Percentiles rank a stretch among this genome's conserved stretches.
Conservation (phyloP, 768 basidiomycete genomes). For the Mycena epipterygia region DNA sequence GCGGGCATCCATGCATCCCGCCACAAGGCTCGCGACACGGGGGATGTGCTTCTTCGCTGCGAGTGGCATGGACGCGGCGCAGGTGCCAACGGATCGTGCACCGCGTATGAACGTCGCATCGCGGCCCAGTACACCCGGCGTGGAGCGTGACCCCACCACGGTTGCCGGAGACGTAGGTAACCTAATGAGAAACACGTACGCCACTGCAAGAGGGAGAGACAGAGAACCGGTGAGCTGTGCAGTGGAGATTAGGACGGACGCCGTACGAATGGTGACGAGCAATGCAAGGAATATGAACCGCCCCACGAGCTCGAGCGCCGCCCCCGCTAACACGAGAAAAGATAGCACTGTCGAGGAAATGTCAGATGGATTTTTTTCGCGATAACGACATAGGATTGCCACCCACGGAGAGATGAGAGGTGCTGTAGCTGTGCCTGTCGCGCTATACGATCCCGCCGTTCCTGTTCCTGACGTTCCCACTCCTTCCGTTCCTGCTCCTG, state of each 20-base stretch:
- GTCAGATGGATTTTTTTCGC: background rate
- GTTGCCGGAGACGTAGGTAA: too few relatives aligned
- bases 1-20: too few relatives aligned
- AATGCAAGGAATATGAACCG: conserved; percentile 18
- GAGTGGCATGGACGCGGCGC: too few relatives aligned
- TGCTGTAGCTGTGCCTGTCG: background rate
- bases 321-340: background rate
- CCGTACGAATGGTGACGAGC: conserved; percentile 9
- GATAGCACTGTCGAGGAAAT: background rate
- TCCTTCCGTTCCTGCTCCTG: background rate
- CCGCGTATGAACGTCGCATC: too few relatives aligned
- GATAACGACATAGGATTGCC: too few relatives aligned
- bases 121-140: too few relatives aligned
- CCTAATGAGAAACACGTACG: background rate
- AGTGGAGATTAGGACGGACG: background rate
- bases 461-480: background rate
- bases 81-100: too few relatives aligned
- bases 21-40: too few relatives aligned
- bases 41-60: too few relatives aligned
- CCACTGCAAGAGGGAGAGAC: background rate
- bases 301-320: conserved; percentile 14
- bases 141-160: too few relatives aligned
- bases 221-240: background rate
- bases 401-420: too few relatives aligned
- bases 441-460: background rate